phyloP scores from a whole-genome alignment of 1,284 basidiomycete genomes.

The Microbotryum intermedium region DNA sequence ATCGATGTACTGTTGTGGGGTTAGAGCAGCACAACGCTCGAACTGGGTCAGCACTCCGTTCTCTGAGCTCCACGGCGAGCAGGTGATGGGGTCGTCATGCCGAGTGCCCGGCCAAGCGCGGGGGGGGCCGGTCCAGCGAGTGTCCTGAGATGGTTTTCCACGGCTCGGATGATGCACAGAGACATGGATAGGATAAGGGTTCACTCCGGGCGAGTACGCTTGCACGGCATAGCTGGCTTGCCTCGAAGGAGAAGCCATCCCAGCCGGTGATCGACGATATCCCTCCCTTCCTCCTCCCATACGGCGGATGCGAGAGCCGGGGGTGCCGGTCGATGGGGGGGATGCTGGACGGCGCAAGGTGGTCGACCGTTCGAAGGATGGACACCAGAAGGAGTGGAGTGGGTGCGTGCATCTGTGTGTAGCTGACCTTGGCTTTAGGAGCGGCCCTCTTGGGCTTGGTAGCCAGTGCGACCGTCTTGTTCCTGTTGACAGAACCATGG shows the following conservation, averaged over 20 bases:
- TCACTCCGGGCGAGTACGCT: too few relatives aligned
- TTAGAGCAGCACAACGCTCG: not conserved
- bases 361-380: not conserved
- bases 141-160: too few relatives aligned
- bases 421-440: constrained; percentile 75
- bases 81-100: not conserved
- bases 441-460: constrained; percentile 83
- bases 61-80: not conserved
- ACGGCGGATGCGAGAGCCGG: too few relatives aligned
- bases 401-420: not conserved
- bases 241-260: too few relatives aligned
- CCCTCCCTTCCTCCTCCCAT: too few relatives aligned
- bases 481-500: too few relatives aligned
- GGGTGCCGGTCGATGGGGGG: too few relatives aligned
- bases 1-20: constrained; percentile 50
- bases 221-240: too few relatives aligned
- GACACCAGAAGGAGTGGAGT: constrained; percentile 5
- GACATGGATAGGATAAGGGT: too few relatives aligned
- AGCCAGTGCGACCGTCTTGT: constrained; percentile 28
- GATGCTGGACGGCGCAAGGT: too few relatives aligned
- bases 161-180: too few relatives aligned
- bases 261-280: not conserved
- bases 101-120: not conserved
- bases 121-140: too few relatives aligned
- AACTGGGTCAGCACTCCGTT: not conserved